These are phyloP conservation scores for Aureobasidium mangrovei DNA, from an alignment of 2,329 filamentous ascomycete species.

Conservation along the genomic window DNA sequence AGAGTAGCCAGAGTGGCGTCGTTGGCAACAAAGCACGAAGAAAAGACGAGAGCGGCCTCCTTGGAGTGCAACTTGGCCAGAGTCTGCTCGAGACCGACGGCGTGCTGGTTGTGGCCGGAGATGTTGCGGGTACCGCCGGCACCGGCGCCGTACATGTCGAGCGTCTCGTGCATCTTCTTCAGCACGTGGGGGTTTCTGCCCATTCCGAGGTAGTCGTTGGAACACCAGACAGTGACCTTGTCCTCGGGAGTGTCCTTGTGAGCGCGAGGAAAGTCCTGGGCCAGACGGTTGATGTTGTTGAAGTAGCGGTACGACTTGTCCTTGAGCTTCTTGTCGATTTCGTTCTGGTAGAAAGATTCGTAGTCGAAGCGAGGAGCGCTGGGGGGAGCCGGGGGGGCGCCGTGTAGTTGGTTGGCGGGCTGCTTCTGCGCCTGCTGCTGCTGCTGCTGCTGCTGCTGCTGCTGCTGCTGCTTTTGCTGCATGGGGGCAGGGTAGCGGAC, in stretches of 20 bases:
- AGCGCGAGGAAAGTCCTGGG: conserved; percentile 89
- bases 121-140: conserved; percentile 96
- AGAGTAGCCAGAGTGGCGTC: conserved; percentile 93
- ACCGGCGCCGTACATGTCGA: conserved; percentile 90
- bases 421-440: conserved; percentile 1
- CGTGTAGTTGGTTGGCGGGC: conserved; percentile 7
- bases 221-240: conserved; percentile 95
- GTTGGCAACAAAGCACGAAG: conserved; percentile 96
- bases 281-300: conserved; percentile 99
- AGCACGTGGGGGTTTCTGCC: conserved; percentile 81
- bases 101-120: conserved; percentile 94
- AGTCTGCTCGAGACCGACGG: conserved; percentile 71
- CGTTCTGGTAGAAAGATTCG: conserved; percentile 73
- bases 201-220: conserved; percentile 98
- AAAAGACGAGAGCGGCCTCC: conserved; percentile 87
- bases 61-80: conserved; percentile 85
- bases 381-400: conserved; percentile 38
- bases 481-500: conserved; percentile 11
- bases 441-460: not conserved
- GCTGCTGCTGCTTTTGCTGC: not conserved
- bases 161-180: conserved; percentile 84
- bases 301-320: conserved; percentile 99
- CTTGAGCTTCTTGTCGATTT: conserved; percentile 98
- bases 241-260: conserved; percentile 80
- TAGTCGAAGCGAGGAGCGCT: conserved; percentile 68